Evolutionary conservation across 139 green algal species (phyloP).

Genomic region (Edaphochlamys debaryana): DNA sequence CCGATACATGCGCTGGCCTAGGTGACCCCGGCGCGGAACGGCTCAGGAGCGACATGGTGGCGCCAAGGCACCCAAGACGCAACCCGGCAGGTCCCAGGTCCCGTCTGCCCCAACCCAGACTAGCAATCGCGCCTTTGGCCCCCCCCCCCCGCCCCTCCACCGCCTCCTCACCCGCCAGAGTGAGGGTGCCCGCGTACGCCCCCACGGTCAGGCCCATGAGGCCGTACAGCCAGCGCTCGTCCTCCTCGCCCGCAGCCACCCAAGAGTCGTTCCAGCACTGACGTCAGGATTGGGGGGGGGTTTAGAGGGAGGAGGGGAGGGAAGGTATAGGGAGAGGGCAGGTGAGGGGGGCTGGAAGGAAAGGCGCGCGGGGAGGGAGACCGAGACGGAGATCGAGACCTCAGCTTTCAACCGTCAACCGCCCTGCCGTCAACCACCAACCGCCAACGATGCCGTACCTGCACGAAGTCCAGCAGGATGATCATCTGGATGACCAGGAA

Average conservation of each 20-base stretch:
- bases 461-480: conserved; percentile 94
- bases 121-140: too few relatives aligned
- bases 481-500: conserved; percentile 98
- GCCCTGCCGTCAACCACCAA: too few relatives aligned
- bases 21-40: too few relatives aligned
- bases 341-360: background rate
- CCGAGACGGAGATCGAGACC: too few relatives aligned
- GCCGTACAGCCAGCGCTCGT: conserved; percentile 84
- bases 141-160: background rate
- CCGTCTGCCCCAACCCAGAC: too few relatives aligned
- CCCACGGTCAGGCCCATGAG: conserved; percentile 84
- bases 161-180: conserved; percentile 55
- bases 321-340: background rate
- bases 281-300: background rate
- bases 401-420: too few relatives aligned
- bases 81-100: too few relatives aligned
- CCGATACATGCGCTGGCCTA: too few relatives aligned
- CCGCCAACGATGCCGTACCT: conserved; percentile 48
- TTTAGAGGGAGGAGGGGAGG: background rate
- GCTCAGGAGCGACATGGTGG: too few relatives aligned
- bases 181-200: conserved; percentile 71
- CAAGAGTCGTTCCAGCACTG: conserved; percentile 82
- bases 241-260: conserved; percentile 84
- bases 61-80: too few relatives aligned
- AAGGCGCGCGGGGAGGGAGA: too few relatives aligned